phyloP scores from a whole-genome alignment of 2,329 filamentous ascomycete species.

The Scedosporium aurantiacum region DNA sequence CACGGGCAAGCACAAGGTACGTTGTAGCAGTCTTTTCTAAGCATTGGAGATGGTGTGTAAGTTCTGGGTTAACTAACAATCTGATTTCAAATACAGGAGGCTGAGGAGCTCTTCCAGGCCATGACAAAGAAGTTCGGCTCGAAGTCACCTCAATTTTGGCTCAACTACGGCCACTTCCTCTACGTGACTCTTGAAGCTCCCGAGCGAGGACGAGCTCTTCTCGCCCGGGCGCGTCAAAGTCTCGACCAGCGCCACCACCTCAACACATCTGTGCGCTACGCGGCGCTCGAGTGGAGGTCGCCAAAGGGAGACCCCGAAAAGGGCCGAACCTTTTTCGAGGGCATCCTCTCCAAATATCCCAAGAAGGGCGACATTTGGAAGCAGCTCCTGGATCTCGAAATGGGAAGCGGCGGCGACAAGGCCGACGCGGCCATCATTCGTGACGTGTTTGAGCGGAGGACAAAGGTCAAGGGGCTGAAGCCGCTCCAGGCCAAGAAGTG shows the following conservation, averaged over 20 bases:
- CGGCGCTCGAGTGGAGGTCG: slow-evolving; percentile 81
- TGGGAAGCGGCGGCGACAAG: slow-evolving; percentile 41
- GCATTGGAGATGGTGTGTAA: background rate
- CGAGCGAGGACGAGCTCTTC: slow-evolving; percentile 64
- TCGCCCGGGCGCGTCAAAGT: slow-evolving; percentile 75
- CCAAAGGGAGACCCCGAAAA: slow-evolving; percentile 74
- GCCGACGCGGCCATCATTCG: slow-evolving; percentile 55
- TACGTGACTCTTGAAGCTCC: slow-evolving; percentile 61
- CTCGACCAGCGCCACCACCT: slow-evolving; percentile 55
- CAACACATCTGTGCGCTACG: slow-evolving; percentile 75
- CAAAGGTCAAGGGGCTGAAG: slow-evolving; percentile 60
- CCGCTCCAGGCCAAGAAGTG: slow-evolving; percentile 72
- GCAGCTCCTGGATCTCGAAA: slow-evolving; percentile 79
- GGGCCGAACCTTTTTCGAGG: slow-evolving; percentile 89
- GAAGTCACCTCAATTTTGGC: slow-evolving; percentile 69
- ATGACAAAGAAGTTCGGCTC: slow-evolving; percentile 86
- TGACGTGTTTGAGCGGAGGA: slow-evolving; percentile 72
- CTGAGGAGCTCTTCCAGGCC: slow-evolving; percentile 74
- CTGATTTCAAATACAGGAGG: slow-evolving; percentile 48
- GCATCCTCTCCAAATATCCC: slow-evolving; percentile 70
- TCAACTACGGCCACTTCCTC: slow-evolving; percentile 91
- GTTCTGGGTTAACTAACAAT: slow-evolving; percentile 16
- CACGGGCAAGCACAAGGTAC: slow-evolving; percentile 72
- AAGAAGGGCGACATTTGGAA: slow-evolving; percentile 92
- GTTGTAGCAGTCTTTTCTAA: slow-evolving; percentile 15